phyloP scores from a whole-genome alignment of 805 yeast genomes.

The Wickerhamiella parazyma region DNA sequence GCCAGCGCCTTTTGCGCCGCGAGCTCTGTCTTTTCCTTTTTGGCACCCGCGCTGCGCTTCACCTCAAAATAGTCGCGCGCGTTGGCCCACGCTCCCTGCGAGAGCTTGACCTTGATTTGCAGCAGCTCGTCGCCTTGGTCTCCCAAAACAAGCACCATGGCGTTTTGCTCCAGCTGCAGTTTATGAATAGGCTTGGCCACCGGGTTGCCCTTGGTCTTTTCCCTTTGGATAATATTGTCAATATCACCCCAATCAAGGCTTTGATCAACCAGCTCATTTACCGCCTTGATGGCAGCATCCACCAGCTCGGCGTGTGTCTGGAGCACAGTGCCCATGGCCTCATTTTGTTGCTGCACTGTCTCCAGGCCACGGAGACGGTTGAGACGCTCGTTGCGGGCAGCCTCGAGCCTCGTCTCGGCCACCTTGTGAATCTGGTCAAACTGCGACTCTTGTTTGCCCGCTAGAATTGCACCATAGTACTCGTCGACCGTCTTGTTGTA shows the following conservation, averaged over 20 bases:
- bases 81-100: conserved; percentile 73
- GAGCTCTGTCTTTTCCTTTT: conserved; percentile 67
- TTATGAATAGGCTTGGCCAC: conserved; percentile 48
- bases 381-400: conserved; percentile 60
- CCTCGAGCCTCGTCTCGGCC: conserved; percentile 60
- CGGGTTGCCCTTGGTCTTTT: conserved; percentile 49
- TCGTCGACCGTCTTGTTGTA: conserved; percentile 73
- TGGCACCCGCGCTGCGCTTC: conserved; percentile 60
- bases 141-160: conserved; percentile 37
- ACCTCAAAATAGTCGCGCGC: conserved; percentile 69
- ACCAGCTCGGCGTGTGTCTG: conserved; percentile 56
- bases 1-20: conserved; percentile 66
- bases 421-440: conserved; percentile 44
- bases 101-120: conserved; percentile 48
- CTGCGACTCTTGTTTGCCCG: conserved; percentile 59
- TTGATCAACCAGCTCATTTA: conserved; percentile 54
- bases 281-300: conserved; percentile 55
- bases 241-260: conserved; percentile 93
- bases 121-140: conserved; percentile 19
- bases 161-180: conserved; percentile 59
- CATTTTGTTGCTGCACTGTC: conserved; percentile 49
- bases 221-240: conserved; percentile 56
- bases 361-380: conserved; percentile 54
- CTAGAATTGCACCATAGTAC: conserved; percentile 74
- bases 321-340: conserved; percentile 58